A percentile compares a stretch with the other conserved stretches of the same genome.
These are phyloP conservation scores for Vickermania spadyakhi DNA, from an alignment of 208 protist species.

Conservation along the genomic window DNA sequence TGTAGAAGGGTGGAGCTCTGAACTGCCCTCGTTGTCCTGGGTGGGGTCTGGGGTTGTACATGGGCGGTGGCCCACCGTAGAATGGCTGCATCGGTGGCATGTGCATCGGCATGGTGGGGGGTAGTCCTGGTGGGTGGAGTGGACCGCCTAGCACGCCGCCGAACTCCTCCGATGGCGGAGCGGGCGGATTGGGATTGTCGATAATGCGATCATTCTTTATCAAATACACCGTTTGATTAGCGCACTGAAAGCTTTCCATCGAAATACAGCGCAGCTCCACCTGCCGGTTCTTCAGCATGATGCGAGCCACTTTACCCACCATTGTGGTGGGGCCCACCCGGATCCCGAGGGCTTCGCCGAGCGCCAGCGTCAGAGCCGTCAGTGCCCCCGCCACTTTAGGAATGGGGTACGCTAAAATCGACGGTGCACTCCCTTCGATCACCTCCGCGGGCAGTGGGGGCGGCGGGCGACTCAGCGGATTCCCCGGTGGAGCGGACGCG, in stretches of 20 bases:
- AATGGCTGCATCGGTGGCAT: too few species aligned
- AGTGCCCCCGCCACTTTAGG: conserved; percentile 57
- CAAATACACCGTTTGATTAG: conserved; percentile 63
- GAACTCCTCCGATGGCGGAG: conserved; percentile 2
- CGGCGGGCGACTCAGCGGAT: conserved; percentile 53
- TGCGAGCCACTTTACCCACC: conserved; percentile 72
- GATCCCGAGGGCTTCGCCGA: conserved; percentile 75
- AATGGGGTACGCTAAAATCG: conserved; percentile 77
- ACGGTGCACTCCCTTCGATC: conserved; percentile 55
- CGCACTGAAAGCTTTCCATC: conserved; percentile 69
- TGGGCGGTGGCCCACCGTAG: too few species aligned
- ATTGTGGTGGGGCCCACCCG: conserved; percentile 77
- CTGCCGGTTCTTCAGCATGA: conserved; percentile 71
- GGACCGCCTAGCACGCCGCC: conserved; percentile 3
- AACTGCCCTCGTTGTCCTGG: neutral
- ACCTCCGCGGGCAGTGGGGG: conserved; percentile 65
- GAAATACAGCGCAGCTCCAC: conserved; percentile 75
- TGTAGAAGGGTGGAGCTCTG: too few species aligned
- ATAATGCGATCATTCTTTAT: conserved; percentile 88
- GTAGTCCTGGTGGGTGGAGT: neutral
- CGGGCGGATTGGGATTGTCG: conserved; percentile 38
- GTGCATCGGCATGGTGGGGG: too few species aligned
- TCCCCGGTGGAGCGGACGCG: conserved; percentile 6
- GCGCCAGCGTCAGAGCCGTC: conserved; percentile 53
- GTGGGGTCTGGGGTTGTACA: neutral